Base-by-base conservation (phyloP, 352 stramenopile genomes). In the Phytophthora meadii region DNA sequence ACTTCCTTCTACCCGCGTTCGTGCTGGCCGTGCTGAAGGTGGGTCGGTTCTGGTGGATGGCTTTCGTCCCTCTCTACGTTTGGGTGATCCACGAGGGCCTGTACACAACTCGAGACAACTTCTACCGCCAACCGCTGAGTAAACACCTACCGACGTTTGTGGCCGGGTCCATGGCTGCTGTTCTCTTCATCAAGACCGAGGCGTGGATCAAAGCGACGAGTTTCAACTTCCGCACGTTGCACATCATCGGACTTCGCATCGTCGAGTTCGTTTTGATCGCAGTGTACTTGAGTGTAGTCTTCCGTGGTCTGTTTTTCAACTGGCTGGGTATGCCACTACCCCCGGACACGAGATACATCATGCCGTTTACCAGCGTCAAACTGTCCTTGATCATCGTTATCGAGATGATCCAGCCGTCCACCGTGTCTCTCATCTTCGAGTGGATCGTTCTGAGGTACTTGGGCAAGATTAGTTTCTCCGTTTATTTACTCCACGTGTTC, bases 401-500 rank as follows among this genome's bases (percentile, higher is more conserved):
- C 15, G 72, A 80, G 44, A 61, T 80, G 52, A 27, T 77, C 11
- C 34, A 55, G 19, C 67, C 62, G 19, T 73, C 62, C 2, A 46
- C 49, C 2, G n/a, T 80, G 1, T 65, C 62, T 8, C 22, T 32
- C 0, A 12, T 72, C 41, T 65, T 80, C 34, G 72, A 80, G 61
- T 80, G 59, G 63, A 40, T 50, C 10, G 17, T 69, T 5, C 32
- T 80, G 17, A 41, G 44, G 12, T 80, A 70, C 60, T 57, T 52
- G 5, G 72, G 72, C 46, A 76, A 80, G 54, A 62, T 79, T 40
- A 79, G 71, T 42, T 79, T 66, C 51, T 79, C 71, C 6, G 65
- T 76, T 25, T 80, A 80, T 17, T 15, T 80, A 53, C 47, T 77
- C 10, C 72, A 80, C 28, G 72, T 52, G 17, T 85, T 82, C 22